phyloP scores from a whole-genome alignment of 2,329 filamentous ascomycete species.

The Myriangium duriaei region DNA sequence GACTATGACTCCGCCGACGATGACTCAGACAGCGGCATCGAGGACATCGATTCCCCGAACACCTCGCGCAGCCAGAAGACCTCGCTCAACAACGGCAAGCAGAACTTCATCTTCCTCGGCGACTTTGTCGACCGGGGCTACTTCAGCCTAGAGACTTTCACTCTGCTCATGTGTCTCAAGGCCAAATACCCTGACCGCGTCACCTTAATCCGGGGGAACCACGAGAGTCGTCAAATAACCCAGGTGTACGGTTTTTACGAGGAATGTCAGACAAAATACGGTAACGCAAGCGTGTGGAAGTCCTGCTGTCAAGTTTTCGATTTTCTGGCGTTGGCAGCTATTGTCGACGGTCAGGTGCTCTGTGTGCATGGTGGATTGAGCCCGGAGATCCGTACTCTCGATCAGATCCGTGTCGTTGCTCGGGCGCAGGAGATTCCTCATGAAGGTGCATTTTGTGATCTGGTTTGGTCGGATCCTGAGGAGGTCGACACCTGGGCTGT shows the following conservation, averaged over 20 bases:
- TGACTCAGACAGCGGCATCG: conserved; percentile 32
- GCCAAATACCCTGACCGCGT: conserved; percentile 79
- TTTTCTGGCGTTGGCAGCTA: conserved; percentile 88
- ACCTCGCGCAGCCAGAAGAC: conserved; percentile 25
- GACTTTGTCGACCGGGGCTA: conserved; percentile 66
- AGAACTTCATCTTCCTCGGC: conserved; percentile 61
- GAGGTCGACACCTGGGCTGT: conserved; percentile 68
- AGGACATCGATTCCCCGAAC: conserved; percentile 22
- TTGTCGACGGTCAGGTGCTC: conserved; percentile 99
- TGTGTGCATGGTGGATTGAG: conserved; percentile 94
- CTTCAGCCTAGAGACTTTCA: conserved; percentile 62
- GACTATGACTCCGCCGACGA: conserved; percentile 39
- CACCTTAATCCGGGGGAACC: conserved; percentile 95
- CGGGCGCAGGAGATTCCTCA: conserved; percentile 97
- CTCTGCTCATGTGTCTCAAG: conserved; percentile 58
- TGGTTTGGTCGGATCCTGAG: conserved; percentile 96
- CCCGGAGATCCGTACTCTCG: conserved; percentile 88
- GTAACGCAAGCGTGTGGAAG: conserved; percentile 98
- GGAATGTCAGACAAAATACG: conserved; percentile 96
- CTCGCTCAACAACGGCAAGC: conserved; percentile 41
- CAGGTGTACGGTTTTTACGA: conserved; percentile 99
- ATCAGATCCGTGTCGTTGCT: conserved; percentile 90
- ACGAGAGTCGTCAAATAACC: conserved; percentile 97
- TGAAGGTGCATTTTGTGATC: conserved; percentile 94
- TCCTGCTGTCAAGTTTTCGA: conserved; percentile 98